Conservation (phyloP, 164 flowering plant species). For the Piper longum region DNA sequence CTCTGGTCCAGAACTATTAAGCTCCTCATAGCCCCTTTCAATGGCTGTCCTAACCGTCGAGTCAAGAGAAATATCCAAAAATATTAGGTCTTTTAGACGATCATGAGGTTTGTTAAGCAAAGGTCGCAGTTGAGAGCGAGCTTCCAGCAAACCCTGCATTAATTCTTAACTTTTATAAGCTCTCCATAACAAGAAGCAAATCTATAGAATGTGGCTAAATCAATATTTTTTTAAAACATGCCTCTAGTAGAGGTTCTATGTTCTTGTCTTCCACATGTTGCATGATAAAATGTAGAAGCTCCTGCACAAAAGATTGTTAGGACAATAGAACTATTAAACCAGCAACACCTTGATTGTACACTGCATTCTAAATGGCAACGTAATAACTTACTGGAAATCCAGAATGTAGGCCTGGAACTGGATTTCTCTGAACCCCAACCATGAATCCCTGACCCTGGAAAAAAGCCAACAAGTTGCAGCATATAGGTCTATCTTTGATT, state of each 20-base stretch:
- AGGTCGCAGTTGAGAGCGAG: constrained; percentile 78
- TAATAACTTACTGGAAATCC: constrained; percentile 52
- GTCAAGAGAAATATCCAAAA: constrained; percentile 93
- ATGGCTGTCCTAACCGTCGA: constrained; percentile 85
- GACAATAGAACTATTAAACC: too few relatives aligned
- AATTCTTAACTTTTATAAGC: not conserved
- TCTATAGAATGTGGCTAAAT: not conserved
- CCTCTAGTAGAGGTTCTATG: constrained; percentile 89
- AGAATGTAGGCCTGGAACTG: constrained; percentile 74
- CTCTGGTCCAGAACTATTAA: constrained; percentile 77
- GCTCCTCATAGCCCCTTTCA: constrained; percentile 88
- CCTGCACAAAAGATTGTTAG: constrained; percentile 35
- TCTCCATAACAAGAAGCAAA: too few relatives aligned
- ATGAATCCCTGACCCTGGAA: constrained; percentile 90
- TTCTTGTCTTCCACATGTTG: constrained; percentile 80
- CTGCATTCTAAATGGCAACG: not conserved
- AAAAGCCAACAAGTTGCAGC: constrained; percentile 3
- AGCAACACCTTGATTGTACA: too few relatives aligned
- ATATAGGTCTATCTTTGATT: not conserved
- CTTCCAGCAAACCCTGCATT: constrained; percentile 80
- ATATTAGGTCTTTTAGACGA: constrained; percentile 80
- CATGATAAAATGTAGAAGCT: constrained; percentile 52
- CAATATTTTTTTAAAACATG: constrained; percentile 6
- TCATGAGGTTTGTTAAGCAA: constrained; percentile 43
- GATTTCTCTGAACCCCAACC: constrained; percentile 92